Conservation (phyloP, 1,284 basidiomycete genomes). For the Fomitopsis schrenkii region DNA sequence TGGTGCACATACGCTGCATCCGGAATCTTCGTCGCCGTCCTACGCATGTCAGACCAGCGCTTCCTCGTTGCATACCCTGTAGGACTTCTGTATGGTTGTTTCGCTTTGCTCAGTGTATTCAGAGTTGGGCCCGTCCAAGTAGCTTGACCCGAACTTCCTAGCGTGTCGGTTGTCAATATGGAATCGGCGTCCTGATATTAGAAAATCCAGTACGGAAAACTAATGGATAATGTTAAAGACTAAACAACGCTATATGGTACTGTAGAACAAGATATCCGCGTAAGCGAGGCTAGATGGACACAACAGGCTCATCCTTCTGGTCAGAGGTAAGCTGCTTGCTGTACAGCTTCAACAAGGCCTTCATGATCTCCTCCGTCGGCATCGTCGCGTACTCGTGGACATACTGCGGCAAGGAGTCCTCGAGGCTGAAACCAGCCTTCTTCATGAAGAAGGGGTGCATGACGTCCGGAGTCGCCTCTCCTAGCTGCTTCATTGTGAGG, state of each 20-base stretch:
- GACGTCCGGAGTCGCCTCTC: slow-evolving; percentile 84
- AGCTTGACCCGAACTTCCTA: slow-evolving; percentile 1
- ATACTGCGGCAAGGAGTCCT: slow-evolving; percentile 79
- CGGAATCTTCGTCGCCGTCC: slow-evolving; percentile 89
- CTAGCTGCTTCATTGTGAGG: slow-evolving; percentile 77
- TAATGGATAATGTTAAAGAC: slow-evolving; percentile 1
- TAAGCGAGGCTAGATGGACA: neutral
- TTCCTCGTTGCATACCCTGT: slow-evolving; percentile 93
- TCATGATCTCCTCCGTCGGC: slow-evolving; percentile 84
- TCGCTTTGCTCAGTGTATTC: slow-evolving; percentile 85
- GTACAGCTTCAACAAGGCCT: slow-evolving; percentile 75
- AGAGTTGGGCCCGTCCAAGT: slow-evolving; percentile 40
- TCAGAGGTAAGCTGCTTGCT: slow-evolving; percentile 60
- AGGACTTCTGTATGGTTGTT: slow-evolving; percentile 88
- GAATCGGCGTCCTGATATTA: neutral
- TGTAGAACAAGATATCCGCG: neutral
- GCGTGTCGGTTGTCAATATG: neutral
- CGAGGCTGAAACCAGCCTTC: slow-evolving; percentile 75
- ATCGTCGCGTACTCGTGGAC: slow-evolving; percentile 84
- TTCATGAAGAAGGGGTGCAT: slow-evolving; percentile 87
- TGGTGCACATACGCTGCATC: slow-evolving; percentile 97
- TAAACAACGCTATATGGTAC: neutral
- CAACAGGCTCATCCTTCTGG: slow-evolving; percentile 4
- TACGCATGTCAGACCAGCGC: slow-evolving; percentile 91
- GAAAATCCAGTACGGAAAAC: neutral